Percentiles rank a stretch among this genome's conserved stretches.
Conservation (phyloP, 805 yeast species). For the Hanseniaspora lindneri region DNA sequence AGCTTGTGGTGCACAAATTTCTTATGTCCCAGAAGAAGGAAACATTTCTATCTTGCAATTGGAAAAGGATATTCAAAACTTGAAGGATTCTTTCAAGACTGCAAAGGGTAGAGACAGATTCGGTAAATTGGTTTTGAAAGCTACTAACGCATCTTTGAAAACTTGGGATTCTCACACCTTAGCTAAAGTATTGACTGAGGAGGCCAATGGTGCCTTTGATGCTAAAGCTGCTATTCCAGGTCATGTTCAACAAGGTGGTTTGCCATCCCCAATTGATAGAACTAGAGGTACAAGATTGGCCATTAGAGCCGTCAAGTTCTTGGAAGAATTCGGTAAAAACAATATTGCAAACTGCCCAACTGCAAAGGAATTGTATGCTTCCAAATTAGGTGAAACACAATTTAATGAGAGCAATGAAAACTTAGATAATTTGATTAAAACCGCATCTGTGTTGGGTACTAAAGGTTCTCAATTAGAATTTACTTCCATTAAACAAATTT, state of each 20-base stretch:
- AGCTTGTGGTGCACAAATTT: constrained; percentile 75
- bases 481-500: constrained; percentile 60
- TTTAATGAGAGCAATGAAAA: constrained; percentile 7
- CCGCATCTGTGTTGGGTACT: constrained; percentile 78
- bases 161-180: constrained; percentile 71
- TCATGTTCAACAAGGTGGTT: constrained; percentile 95
- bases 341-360: constrained; percentile 21
- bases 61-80: constrained; percentile 51
- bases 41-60: constrained; percentile 43
- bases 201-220: constrained; percentile 66
- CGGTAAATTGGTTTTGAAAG: constrained; percentile 59
- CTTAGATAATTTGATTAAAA: constrained; percentile 31
- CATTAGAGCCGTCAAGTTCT: constrained; percentile 54
- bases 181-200: constrained; percentile 72
- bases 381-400: constrained; percentile 20
- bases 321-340: constrained; percentile 34
- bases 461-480: constrained; percentile 64
- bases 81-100: constrained; percentile 47
- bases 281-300: constrained; percentile 78
- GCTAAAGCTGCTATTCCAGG: constrained; percentile 95
- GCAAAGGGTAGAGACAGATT: constrained; percentile 54
- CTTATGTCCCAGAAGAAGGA: constrained; percentile 67
- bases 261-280: constrained; percentile 89
- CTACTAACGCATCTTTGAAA: constrained; percentile 55
- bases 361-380: constrained; percentile 23